phyloP scores from a whole-genome alignment of 352 stramenopile species.

The Phytophthora cajani region DNA sequence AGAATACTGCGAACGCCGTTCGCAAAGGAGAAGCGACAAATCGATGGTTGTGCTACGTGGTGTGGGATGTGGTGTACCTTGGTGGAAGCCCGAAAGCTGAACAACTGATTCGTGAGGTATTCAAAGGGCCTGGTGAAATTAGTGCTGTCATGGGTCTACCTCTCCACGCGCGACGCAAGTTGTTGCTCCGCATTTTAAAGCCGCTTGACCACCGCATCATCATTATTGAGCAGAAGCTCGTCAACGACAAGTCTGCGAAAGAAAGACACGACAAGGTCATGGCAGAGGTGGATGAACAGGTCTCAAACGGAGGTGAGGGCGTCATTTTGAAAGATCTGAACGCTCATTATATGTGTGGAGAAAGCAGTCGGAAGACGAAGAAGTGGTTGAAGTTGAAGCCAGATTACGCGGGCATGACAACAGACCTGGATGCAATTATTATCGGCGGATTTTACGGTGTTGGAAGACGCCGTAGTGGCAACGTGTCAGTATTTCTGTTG shows the following conservation, averaged over 20 bases:
- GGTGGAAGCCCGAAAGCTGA: constrained; percentile 50
- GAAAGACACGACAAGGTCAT: constrained; percentile 84
- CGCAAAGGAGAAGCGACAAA: constrained; percentile 58
- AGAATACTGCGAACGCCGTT: constrained; percentile 77
- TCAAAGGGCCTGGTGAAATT: constrained; percentile 59
- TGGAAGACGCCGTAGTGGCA: constrained; percentile 72
- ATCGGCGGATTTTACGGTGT: constrained; percentile 85
- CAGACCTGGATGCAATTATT: constrained; percentile 81
- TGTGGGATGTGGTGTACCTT: constrained; percentile 87
- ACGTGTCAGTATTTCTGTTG: constrained; percentile 85
- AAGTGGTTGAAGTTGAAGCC: constrained; percentile 91
- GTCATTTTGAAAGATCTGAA: constrained; percentile 89
- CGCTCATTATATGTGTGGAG: constrained; percentile 89
- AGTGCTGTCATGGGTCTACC: constrained; percentile 80
- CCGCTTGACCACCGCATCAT: constrained; percentile 77
- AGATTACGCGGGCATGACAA: constrained; percentile 88
- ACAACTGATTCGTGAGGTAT: constrained; percentile 69
- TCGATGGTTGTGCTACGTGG: constrained; percentile 85
- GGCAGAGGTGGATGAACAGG: constrained; percentile 75
- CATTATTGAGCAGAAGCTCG: constrained; percentile 83
- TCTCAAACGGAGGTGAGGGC: constrained; percentile 80
- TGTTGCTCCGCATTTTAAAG: constrained; percentile 73
- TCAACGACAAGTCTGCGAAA: constrained; percentile 76
- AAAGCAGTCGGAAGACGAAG: constrained; percentile 78
- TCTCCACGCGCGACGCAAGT: constrained; percentile 58